These are phyloP conservation scores for Juncus inflexus DNA, from an alignment of 176 grass and related monocot species.

Conservation along the genomic window DNA sequence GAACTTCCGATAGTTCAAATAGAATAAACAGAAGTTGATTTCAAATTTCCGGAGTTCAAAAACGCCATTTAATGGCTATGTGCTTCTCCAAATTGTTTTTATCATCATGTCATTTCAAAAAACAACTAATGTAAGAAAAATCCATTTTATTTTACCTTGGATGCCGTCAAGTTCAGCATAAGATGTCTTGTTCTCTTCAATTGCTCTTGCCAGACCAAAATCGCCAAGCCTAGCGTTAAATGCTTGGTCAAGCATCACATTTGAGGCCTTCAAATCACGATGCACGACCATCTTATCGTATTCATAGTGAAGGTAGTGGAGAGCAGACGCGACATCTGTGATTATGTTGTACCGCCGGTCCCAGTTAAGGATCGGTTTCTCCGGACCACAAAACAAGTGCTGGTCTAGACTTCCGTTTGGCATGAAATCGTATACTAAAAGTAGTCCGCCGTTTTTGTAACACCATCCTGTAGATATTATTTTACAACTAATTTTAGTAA, in stretches of 20 bases:
- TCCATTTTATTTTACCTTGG: neutral
- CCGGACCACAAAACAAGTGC: conserved; percentile 39
- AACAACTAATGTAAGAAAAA: no score
- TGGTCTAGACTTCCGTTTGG: conserved; percentile 65
- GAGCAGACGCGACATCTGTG: conserved; percentile 54
- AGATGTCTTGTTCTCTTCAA: conserved; percentile 86
- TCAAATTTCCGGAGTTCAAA: no score
- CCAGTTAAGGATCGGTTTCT: conserved; percentile 42
- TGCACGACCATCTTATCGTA: conserved; percentile 93
- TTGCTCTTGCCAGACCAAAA: conserved; percentile 87
- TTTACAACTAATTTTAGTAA: no score
- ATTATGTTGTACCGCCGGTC: conserved; percentile 58
- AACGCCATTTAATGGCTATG: no score
- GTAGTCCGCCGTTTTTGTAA: conserved; percentile 53
- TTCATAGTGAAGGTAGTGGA: conserved; percentile 91
- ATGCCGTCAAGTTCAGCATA: conserved; percentile 77
- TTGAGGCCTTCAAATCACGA: conserved; percentile 95
- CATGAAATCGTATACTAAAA: conserved; percentile 87
- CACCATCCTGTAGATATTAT: conserved; percentile 57
- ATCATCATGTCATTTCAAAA: no score
- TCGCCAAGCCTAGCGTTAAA: conserved; percentile 91
- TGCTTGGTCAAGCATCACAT: conserved; percentile 77
- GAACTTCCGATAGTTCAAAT: no score
- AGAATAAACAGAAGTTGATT: no score
- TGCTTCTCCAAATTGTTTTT: no score